Evolutionary conservation across 1,139 yeast genomes (phyloP).

Genomic region (Sugiyamaella neomexicana): DNA sequence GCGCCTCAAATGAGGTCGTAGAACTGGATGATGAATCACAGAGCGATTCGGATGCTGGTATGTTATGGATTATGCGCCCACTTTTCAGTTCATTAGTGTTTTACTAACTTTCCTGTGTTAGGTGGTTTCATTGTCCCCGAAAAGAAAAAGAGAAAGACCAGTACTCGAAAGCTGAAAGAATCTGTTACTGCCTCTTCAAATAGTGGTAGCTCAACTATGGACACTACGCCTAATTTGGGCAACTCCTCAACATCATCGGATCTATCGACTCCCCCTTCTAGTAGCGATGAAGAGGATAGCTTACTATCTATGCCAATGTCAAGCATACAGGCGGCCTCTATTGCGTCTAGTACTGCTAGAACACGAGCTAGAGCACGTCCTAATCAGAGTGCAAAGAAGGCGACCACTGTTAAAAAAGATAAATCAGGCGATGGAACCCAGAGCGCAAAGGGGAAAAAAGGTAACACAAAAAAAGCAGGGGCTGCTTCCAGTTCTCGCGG

Average conservation of each 20-base stretch:
- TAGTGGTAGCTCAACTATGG: slow-evolving; percentile 4
- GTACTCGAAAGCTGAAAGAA: neutral
- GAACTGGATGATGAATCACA: neutral
- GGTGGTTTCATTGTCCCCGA: slow-evolving; percentile 14
- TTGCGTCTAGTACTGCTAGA: neutral
- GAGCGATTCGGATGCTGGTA: slow-evolving; percentile 9
- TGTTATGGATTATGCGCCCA: neutral
- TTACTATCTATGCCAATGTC: slow-evolving; percentile 20
- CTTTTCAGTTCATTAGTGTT: neutral
- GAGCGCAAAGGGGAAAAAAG: neutral
- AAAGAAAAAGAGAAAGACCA: slow-evolving; percentile 12
- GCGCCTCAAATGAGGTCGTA: neutral
- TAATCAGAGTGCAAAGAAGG: neutral
- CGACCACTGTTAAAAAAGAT: neutral
- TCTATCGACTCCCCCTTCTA: slow-evolving; percentile 21
- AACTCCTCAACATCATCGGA: slow-evolving; percentile 1
- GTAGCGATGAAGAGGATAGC: slow-evolving; percentile 18
- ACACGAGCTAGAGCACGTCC: slow-evolving; percentile 12
- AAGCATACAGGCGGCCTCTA: slow-evolving; percentile 20
- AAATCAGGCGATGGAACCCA: no score
- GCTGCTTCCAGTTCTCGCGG: neutral
- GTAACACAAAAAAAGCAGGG: no score
- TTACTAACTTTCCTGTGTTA: neutral
- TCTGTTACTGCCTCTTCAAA: neutral
- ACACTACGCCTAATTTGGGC: slow-evolving; percentile 5